Evolutionary conservation across 1,139 yeast species (phyloP), one percentile per base, ranked within the genome.

Genomic region (Fermentozyma sake): DNA sequence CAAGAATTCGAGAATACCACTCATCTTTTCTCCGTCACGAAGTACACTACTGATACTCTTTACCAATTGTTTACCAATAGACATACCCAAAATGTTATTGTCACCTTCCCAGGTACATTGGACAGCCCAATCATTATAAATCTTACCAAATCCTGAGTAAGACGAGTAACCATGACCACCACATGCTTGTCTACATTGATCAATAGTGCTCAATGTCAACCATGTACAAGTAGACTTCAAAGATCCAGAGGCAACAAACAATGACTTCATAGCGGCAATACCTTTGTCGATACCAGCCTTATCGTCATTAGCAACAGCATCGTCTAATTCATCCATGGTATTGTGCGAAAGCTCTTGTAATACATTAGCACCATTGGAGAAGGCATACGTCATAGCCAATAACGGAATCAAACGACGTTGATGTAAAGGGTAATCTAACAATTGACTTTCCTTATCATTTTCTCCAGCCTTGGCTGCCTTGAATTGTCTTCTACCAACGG

Each of bases 101-200:
- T 87, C 96, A 58, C 96, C 96, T 64, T 87, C 96, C 96, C 96
- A 87, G 14, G 96, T 87, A 60, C 95, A 85, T 62, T 87, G 95
- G 26, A 87, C 96, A 18, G 84, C 95, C 87, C 95, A 89, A 55
- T 87, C 96, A 38, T 76, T 73, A 58, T 75, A 84, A 17, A 89
- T 91, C 52, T 82, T 85, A 31, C 95, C 95, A 50, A 87, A 84
- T 3, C 91, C 95, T 42, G 84, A 76, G 62, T 87, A 87, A 12
- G 89, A 76, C 14, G 94, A 84, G 59, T 87, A 87, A 24, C 96
- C 96, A 51, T 86, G 96, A 28, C 96, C 96, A 58, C 96, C 96
- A 61, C 96, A 87, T 9, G 95, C 74, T 63, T 87, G 96, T 60
- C 96, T 76, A 39, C 87, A 72, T 61, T 87, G 87, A 50, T 86